Percentiles rank a stretch among this genome's conserved stretches.
Evolutionary conservation across 1,284 basidiomycete species (phyloP).

Genomic region (Neonothopanus nambi): DNA sequence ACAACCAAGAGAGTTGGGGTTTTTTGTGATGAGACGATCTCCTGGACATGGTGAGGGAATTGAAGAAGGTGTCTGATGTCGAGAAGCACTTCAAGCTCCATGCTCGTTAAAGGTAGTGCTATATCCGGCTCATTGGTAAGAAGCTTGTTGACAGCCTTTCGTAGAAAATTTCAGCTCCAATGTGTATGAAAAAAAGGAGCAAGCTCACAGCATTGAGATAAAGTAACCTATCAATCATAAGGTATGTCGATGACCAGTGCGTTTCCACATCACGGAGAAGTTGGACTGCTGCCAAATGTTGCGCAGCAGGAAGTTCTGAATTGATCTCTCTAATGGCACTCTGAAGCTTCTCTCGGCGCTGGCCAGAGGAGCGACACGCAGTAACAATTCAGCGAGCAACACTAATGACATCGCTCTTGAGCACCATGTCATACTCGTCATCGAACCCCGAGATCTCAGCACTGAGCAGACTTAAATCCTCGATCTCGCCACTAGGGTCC

Average conservation of each 20-base stretch:
- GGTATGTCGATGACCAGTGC: not conserved
- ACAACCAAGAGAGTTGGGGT: not conserved
- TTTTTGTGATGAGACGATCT: not conserved
- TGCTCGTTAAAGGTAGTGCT: not conserved
- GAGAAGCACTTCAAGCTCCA: not conserved
- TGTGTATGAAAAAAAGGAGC: not conserved
- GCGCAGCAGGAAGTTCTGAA: not conserved
- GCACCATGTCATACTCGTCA: not conserved
- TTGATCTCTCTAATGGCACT: not conserved
- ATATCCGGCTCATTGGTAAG: not conserved
- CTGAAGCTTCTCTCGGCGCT: not conserved
- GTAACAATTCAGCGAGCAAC: not conserved
- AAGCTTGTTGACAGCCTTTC: not conserved
- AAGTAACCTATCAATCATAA: not conserved
- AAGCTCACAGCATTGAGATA: not conserved
- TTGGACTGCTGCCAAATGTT: not conserved
- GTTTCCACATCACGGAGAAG: not conserved
- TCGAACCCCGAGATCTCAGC: too few species aligned
- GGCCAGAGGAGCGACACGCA: not conserved
- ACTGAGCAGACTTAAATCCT: not conserved
- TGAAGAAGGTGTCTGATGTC: not conserved
- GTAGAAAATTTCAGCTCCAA: not conserved
- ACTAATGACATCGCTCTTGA: not conserved
- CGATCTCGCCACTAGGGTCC: not conserved
- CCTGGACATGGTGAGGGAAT: not conserved